Evolutionary conservation across 2,329 filamentous ascomycete genomes (phyloP).

Genomic region (Ambrosiella xylebori): DNA sequence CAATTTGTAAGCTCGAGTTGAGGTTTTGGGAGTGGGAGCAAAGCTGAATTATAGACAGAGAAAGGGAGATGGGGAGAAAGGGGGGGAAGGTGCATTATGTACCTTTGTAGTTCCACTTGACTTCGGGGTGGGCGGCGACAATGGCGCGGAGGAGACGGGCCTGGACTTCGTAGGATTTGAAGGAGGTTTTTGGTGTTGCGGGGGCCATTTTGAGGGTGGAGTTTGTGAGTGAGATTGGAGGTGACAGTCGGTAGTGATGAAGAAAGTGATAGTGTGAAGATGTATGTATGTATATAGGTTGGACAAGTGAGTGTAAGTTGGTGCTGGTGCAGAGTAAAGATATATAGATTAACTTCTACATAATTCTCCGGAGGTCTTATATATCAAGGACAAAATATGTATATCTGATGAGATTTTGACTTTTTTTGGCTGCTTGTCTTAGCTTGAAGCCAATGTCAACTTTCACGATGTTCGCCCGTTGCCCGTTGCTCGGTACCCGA

Average conservation of each 20-base stretch:
- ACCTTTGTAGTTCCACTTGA: conserved; percentile 46
- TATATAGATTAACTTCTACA: too few relatives aligned
- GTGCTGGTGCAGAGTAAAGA: too few relatives aligned
- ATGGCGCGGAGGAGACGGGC: conserved; percentile 44
- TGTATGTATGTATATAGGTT: neutral
- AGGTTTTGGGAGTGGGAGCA: neutral
- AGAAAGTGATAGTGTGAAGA: neutral
- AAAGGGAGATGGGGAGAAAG: neutral
- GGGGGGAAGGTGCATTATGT: conserved; percentile 18
- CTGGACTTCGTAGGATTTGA: conserved; percentile 42
- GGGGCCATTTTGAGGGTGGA: conserved; percentile 27
- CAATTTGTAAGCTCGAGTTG: neutral
- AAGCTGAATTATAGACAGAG: neutral
- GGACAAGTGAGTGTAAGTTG: neutral
- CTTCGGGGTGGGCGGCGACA: conserved; percentile 35
- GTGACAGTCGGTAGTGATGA: neutral
- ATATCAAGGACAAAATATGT: too few relatives aligned
- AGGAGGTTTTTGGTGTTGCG: conserved; percentile 30
- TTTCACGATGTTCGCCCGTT: too few relatives aligned
- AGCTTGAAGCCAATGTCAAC: too few relatives aligned
- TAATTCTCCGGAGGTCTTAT: too few relatives aligned
- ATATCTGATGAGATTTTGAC: too few relatives aligned
- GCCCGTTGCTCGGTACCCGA: too few relatives aligned
- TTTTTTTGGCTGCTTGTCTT: too few relatives aligned
- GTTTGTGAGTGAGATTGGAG: neutral